Evolutionary conservation across 2,329 filamentous ascomycete genomes (phyloP), one percentile per base, ranked within the genome.

Genomic region (Colletotrichum somersetense): DNA sequence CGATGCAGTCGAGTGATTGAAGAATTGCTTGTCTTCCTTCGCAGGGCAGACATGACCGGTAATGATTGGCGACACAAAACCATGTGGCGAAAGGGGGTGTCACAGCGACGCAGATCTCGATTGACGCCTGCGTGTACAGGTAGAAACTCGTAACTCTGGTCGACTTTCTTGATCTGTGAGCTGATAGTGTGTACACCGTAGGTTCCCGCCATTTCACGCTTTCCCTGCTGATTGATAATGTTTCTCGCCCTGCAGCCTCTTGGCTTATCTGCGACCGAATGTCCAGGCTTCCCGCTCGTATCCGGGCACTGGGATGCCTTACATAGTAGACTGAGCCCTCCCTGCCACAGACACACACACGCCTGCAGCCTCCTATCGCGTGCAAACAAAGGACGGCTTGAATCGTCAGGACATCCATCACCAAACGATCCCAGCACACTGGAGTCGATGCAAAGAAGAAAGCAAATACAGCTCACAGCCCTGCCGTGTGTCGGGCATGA

Each of bases 1-100:
- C 26, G 48, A 42, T 33, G 33, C 33, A 50, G 61, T 20, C 40
- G 23, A 48, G 52, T 7, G 14, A 44, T 14, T 68, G 53, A 61
- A 67, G 67, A 68, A 72, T 56, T 56, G 70, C 70, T 70, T 65
- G 40, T 33, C 42, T 62, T 42, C 23, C 18, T 16, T 23, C 12
- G 30, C 66, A 14, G 38, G 42, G 61, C 46, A 50, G 20, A 42
- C 16, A 3, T 18, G 11, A 14, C 11, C n/a, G 26, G 10, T 23
- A 53, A 33, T 38, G 16, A 56, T 38, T 20, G 42, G 20, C 62
- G 20, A 46, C 11, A 12, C 38, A 30, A 53, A 68, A 23, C 33
- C 26, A 48, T n/a, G 2, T 16, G 18, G 18, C 26, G 18, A 16
- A 56, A 40, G 5, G 23, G 50, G 12, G 23, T 26, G 23, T 46